Evolutionary conservation across 805 yeast genomes (phyloP).

Genomic region (Candida boidinii): DNA sequence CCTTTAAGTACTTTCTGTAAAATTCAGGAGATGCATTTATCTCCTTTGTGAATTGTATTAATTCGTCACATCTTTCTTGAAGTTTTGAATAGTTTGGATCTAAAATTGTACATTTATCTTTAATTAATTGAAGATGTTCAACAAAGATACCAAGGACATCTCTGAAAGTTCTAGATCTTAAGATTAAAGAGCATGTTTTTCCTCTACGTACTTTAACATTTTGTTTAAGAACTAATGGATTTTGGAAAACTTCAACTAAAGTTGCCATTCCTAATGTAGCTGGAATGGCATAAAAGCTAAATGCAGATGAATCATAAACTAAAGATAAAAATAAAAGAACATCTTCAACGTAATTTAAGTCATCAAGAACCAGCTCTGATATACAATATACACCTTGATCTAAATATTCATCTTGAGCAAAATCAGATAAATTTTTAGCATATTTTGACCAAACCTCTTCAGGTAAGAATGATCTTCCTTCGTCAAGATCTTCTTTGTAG

Average conservation of each 20-base stretch:
- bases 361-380: constrained; percentile 71
- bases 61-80: constrained; percentile 79
- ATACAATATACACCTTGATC: constrained; percentile 64
- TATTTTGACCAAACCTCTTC: constrained; percentile 85
- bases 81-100: constrained; percentile 84
- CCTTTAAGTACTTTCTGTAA: constrained; percentile 36
- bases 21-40: constrained; percentile 50
- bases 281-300: constrained; percentile 93
- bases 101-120: constrained; percentile 64
- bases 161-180: constrained; percentile 63
- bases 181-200: constrained; percentile 67
- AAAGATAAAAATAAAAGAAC: constrained; percentile 67
- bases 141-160: constrained; percentile 75
- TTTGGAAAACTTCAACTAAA: constrained; percentile 74
- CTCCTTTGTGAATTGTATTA: constrained; percentile 80
- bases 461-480: constrained; percentile 95
- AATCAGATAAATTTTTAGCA: constrained; percentile 51
- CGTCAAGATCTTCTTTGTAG: constrained; percentile 83
- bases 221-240: constrained; percentile 57
- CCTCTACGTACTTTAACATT: constrained; percentile 90
- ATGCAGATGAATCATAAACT: constrained; percentile 72
- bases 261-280: constrained; percentile 99
- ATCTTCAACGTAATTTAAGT: constrained; percentile 70
- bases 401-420: constrained; percentile 38
- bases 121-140: constrained; percentile 64